These are phyloP conservation scores for Bacterosira constricta DNA, from an alignment of 108 stramenopile species.

Conservation along the genomic window DNA sequence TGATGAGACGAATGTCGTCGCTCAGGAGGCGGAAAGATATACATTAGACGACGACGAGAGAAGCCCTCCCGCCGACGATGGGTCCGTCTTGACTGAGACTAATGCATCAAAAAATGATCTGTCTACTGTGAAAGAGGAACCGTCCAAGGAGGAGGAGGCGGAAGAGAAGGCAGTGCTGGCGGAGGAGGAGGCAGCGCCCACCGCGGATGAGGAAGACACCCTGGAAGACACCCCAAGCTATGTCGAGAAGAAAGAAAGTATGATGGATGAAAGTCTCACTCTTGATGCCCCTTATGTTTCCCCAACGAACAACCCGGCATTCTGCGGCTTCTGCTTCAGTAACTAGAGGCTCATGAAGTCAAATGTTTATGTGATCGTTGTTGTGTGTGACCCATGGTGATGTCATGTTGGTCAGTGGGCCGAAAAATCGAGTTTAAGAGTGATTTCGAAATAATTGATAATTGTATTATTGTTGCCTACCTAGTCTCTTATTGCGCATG, in stretches of 20 bases:
- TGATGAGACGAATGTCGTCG: constrained; percentile 1
- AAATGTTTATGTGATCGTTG: no score
- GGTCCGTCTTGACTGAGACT: constrained; percentile 7
- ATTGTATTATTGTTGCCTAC: no score
- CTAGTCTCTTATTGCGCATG: no score
- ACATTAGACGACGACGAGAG: neutral
- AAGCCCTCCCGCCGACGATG: constrained; percentile 7
- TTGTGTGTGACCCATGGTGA: no score
- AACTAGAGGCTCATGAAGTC: no score
- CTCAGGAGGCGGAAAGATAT: neutral
- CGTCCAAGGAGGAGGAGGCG: constrained; percentile 20
- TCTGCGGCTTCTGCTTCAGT: no score
- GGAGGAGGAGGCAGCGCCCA: neutral
- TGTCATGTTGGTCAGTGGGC: no score
- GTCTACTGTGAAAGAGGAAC: constrained; percentile 30
- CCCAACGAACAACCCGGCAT: neutral
- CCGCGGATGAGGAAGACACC: constrained; percentile 1
- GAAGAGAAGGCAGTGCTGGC: constrained; percentile 8
- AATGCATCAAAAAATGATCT: constrained; percentile 6
- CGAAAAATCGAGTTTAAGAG: no score
- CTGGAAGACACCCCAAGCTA: neutral
- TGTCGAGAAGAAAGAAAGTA: no score
- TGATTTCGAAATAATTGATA: no score
- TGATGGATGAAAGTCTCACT: constrained; percentile 9
- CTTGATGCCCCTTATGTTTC: neutral